A percentile compares a stretch with the other conserved stretches of the same genome.
Conservation (phyloP, 1,284 basidiomycete genomes). For the Cutaneotrichosporon arboriforme region DNA sequence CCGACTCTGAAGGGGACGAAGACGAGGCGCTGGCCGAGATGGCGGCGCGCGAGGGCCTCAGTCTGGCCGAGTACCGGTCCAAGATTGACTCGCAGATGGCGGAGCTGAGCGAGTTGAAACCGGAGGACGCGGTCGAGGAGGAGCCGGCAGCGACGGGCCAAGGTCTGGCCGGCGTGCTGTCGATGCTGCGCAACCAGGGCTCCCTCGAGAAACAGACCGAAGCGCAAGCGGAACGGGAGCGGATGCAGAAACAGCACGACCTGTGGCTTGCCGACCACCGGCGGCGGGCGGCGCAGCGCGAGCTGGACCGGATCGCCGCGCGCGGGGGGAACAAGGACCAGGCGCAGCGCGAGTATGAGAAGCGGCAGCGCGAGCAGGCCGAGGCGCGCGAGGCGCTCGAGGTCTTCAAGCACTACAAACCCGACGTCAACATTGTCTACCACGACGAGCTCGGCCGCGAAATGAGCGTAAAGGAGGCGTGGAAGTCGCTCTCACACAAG, state of each 20-base stretch:
- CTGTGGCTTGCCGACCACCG: constrained; percentile 85
- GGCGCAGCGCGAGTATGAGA: constrained; percentile 89
- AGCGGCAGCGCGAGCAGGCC: constrained; percentile 80
- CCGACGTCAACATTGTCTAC: constrained; percentile 93
- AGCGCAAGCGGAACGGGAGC: constrained; percentile 58
- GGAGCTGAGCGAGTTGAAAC: constrained; percentile 61
- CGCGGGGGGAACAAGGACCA: constrained; percentile 86
- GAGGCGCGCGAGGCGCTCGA: constrained; percentile 80
- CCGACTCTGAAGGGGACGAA: constrained; percentile 75
- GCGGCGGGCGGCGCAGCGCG: constrained; percentile 66
- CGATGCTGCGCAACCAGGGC: constrained; percentile 87
- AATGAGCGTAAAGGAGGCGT: constrained; percentile 89
- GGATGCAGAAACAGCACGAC: constrained; percentile 75
- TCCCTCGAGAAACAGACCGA: constrained; percentile 62
- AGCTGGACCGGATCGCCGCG: constrained; percentile 67
- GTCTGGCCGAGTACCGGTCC: constrained; percentile 43
- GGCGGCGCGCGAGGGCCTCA: constrained; percentile 46
- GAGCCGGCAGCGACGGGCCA: constrained; percentile 65
- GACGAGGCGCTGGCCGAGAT: constrained; percentile 54
- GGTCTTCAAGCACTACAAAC: constrained; percentile 88
- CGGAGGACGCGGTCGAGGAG: constrained; percentile 55
- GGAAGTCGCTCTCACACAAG: constrained; percentile 90
- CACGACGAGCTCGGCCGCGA: constrained; percentile 82
- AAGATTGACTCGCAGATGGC: constrained; percentile 47
- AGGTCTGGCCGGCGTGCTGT: constrained; percentile 83